These are phyloP conservation scores for Eucalyptus tenuipes DNA, from an alignment of 345 rosid species.

Conservation along the genomic window DNA sequence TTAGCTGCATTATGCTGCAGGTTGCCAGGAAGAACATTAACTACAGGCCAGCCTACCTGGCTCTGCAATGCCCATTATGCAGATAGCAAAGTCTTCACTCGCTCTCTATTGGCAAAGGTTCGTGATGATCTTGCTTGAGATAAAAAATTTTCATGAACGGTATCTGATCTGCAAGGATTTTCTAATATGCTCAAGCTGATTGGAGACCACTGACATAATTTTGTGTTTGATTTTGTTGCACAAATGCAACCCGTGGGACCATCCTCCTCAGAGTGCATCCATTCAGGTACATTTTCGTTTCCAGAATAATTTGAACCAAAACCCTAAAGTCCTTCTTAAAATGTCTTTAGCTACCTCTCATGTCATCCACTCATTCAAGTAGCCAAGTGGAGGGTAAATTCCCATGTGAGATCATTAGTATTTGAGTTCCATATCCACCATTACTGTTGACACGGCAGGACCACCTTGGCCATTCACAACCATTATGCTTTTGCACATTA, in stretches of 20 bases:
- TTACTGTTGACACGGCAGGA: background rate
- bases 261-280: conserved; percentile 63
- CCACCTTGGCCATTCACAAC: background rate
- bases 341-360: background rate
- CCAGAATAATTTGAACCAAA: background rate
- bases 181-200: background rate
- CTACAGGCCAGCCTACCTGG: conserved; percentile 19
- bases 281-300: conserved; percentile 38
- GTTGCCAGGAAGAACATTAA: conserved; percentile 36
- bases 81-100: conserved; percentile 27
- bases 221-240: background rate
- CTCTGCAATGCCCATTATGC: conserved; percentile 25
- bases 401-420: background rate
- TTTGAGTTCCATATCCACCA: background rate
- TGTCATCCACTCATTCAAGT: background rate
- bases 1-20: background rate
- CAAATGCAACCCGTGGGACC: background rate
- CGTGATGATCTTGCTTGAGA: background rate
- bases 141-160: background rate
- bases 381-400: background rate
- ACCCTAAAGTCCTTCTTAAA: background rate
- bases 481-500: background rate
- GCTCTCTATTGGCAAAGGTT: conserved; percentile 41
- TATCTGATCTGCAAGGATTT: background rate
- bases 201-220: background rate